phyloP scores from a whole-genome alignment of 495 filamentous ascomycete genomes.

The Diplogelasinospora grovesii region DNA sequence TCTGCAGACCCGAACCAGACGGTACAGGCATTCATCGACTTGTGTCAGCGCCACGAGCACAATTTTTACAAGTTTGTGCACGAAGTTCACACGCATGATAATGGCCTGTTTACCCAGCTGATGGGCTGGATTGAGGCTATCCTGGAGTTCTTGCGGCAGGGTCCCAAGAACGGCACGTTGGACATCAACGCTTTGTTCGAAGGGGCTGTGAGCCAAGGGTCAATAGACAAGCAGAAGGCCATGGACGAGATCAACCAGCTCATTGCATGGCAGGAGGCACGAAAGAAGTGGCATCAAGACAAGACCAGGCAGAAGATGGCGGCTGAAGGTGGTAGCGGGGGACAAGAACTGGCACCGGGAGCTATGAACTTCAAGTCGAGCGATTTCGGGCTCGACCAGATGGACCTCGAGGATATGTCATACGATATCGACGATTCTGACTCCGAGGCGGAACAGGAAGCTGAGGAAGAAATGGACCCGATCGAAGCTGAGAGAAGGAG shows the following conservation, averaged over 20 bases:
- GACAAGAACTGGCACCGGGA: slow-evolving; percentile 38
- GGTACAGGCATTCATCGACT: slow-evolving; percentile 96
- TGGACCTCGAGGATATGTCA: slow-evolving; percentile 77
- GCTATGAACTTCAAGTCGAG: slow-evolving; percentile 53
- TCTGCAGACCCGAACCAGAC: slow-evolving; percentile 96
- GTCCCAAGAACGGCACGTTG: slow-evolving; percentile 68
- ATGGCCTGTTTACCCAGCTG: slow-evolving; percentile 88
- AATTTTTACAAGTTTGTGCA: slow-evolving; percentile 99
- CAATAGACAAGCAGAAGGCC: slow-evolving; percentile 62
- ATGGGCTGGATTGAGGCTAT: slow-evolving; percentile 99
- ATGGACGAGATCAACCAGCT: slow-evolving; percentile 77
- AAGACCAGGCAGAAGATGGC: slow-evolving; percentile 99
- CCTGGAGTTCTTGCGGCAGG: slow-evolving; percentile 82
- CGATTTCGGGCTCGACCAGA: slow-evolving; percentile 86
- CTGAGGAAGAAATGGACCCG: slow-evolving; percentile 72
- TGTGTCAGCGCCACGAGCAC: slow-evolving; percentile 88
- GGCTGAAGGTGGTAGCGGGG: slow-evolving; percentile 54
- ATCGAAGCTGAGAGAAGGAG: slow-evolving; percentile 78
- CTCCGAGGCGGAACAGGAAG: slow-evolving; percentile 63
- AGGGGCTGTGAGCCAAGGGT: slow-evolving; percentile 59
- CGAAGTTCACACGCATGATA: slow-evolving; percentile 96
- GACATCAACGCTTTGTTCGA: slow-evolving; percentile 92
- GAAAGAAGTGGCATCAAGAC: slow-evolving; percentile 95
- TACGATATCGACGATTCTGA: slow-evolving; percentile 69
- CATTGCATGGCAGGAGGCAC: slow-evolving; percentile 86